phyloP scores from a whole-genome alignment of 306 rosid species.

The Glycine latifolia region DNA sequence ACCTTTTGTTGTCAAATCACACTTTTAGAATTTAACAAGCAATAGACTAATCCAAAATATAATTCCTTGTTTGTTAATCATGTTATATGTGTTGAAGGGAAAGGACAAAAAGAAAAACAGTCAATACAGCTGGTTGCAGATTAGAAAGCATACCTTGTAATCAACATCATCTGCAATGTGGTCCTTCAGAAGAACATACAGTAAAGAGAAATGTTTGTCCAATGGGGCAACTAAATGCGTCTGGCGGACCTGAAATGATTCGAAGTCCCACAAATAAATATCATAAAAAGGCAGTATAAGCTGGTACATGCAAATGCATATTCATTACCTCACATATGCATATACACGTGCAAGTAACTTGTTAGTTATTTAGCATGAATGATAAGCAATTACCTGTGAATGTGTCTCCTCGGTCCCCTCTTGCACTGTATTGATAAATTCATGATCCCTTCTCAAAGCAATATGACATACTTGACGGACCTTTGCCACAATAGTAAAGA shows the following conservation, averaged over 20 bases:
- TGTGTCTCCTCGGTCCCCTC: constrained; percentile 94
- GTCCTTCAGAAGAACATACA: constrained; percentile 77
- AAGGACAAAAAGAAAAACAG: not conserved
- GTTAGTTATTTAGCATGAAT: constrained; percentile 2
- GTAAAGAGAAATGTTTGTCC: constrained; percentile 78
- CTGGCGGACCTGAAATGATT: constrained; percentile 82
- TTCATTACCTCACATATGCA: not conserved
- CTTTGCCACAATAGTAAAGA: constrained; percentile 56
- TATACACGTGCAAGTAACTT: not conserved
- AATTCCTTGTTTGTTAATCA: constrained; percentile 12
- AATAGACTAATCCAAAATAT: constrained; percentile 24
- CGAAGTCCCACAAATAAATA: constrained; percentile 41
- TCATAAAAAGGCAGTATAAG: too few species aligned
- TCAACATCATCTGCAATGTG: constrained; percentile 92
- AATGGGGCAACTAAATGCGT: constrained; percentile 77
- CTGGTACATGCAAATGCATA: not conserved
- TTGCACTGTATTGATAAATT: constrained; percentile 82
- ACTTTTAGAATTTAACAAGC: constrained; percentile 7
- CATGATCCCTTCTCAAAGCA: constrained; percentile 93
- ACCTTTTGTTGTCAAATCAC: not conserved
- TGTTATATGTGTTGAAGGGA: not conserved
- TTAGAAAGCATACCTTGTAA: constrained; percentile 72
- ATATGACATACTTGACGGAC: constrained; percentile 92
- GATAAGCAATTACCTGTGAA: constrained; percentile 66
- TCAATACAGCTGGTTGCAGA: constrained; percentile 30